A percentile compares a stretch with the other conserved stretches of the same genome.
Evolutionary conservation across 208 protist species (phyloP).

Genomic region (Crithidia sp.): DNA sequence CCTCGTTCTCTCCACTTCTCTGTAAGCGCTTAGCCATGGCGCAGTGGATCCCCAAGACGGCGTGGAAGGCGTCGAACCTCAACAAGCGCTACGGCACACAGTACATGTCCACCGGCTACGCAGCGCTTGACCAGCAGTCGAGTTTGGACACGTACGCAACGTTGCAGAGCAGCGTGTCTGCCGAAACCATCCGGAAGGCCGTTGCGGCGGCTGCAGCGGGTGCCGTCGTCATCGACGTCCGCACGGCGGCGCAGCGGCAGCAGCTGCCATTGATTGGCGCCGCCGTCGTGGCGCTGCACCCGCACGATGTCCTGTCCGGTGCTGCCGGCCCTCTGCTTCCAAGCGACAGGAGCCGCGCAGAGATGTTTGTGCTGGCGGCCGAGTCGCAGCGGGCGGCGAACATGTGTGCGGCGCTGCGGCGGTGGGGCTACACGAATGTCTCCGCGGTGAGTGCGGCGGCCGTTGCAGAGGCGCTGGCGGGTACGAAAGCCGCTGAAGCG

Average conservation of each 20-base stretch:
- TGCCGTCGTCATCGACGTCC: constrained; percentile 73
- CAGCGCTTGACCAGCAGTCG: constrained; percentile 20
- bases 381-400: constrained; percentile 60
- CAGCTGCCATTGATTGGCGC: constrained; percentile 25
- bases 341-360: constrained; percentile 34
- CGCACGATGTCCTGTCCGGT: constrained; percentile 81
- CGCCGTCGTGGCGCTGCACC: constrained; percentile 63
- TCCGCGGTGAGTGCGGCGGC: constrained; percentile 42
- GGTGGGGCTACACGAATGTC: constrained; percentile 75
- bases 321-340: constrained; percentile 75
- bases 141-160: constrained; percentile 45
- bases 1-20: background rate
- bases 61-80: constrained; percentile 86
- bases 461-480: constrained; percentile 31
- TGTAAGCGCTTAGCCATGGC: constrained; percentile 47
- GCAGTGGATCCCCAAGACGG: constrained; percentile 90
- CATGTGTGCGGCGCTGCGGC: constrained; percentile 54
- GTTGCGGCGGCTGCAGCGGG: constrained; percentile 12
- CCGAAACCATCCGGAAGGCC: constrained; percentile 6
- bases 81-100: constrained; percentile 85
- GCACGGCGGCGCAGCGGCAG: constrained; percentile 45
- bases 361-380: constrained; percentile 70
- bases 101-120: constrained; percentile 55
- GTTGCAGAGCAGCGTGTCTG: constrained; percentile 6
- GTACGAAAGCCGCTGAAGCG: background rate